These are phyloP conservation scores for Penicillium macrosclerotiorum DNA, from an alignment of 495 filamentous ascomycete species.

Conservation along the genomic window DNA sequence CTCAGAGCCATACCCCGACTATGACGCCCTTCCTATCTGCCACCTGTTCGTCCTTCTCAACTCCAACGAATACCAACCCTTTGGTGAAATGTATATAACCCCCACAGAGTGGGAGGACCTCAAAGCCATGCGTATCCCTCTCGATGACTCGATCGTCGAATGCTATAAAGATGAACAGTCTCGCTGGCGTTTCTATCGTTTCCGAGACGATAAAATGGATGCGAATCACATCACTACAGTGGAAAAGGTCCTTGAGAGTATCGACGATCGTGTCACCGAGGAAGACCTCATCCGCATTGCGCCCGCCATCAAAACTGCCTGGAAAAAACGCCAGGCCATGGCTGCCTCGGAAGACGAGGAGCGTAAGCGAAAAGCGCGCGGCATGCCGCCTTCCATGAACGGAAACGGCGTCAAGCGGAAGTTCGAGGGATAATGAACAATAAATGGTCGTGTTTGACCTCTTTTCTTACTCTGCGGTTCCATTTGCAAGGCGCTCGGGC, in stretches of 20 bases:
- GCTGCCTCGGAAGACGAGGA: slow-evolving; percentile 24
- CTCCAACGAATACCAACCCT: slow-evolving; percentile 58
- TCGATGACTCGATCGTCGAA: slow-evolving; percentile 85
- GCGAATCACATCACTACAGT: slow-evolving; percentile 85
- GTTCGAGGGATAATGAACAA: slow-evolving; percentile 43
- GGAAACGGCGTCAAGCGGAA: slow-evolving; percentile 47
- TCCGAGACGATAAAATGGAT: slow-evolving; percentile 87
- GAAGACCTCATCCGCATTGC: slow-evolving; percentile 62
- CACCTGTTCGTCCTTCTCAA: slow-evolving; percentile 56
- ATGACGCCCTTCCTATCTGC: slow-evolving; percentile 60
- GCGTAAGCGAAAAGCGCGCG: slow-evolving; percentile 22
- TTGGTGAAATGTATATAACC: slow-evolving; percentile 66
- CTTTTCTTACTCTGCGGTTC: neutral
- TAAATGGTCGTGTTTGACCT: neutral
- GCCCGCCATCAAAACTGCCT: slow-evolving; percentile 66
- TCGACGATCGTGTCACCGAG: slow-evolving; percentile 68
- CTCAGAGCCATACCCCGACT: slow-evolving; percentile 51
- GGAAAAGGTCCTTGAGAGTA: slow-evolving; percentile 77
- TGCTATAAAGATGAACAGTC: slow-evolving; percentile 71
- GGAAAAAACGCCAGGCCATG: slow-evolving; percentile 59
- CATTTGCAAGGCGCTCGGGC: slow-evolving; percentile 1
- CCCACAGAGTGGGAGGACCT: slow-evolving; percentile 78
- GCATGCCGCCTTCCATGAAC: slow-evolving; percentile 25
- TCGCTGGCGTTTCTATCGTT: slow-evolving; percentile 80
- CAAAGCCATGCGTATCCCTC: slow-evolving; percentile 63